Evolutionary conservation across 805 yeast species (phyloP), one percentile per base, ranked within the genome.

Genomic region (Zygosaccharomyces gambellarensis): DNA sequence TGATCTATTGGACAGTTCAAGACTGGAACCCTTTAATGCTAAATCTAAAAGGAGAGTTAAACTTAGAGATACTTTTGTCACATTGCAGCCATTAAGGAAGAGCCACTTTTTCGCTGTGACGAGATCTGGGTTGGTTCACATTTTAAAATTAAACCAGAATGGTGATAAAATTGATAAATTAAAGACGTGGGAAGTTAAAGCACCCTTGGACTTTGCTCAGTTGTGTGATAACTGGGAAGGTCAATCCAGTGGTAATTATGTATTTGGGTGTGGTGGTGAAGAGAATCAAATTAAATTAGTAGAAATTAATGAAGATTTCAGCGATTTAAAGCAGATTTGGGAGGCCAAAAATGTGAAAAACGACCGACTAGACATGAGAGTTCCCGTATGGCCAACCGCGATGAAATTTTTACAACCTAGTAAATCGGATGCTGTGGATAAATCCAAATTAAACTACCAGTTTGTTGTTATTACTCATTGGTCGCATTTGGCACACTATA

Each of bases 221-320:
- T 77, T 60, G 63, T 59, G 63, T 40, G 71, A 67, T 67, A 10
- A 64, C 58, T 83, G 82, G 3, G 59, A 64, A 12, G 74, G 71
- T 19, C 63, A 65, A 6, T 78, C 79, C 2, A 34, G 39, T 1
- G 42, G 43, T 9, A 43, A 46, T 21, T 40, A 48, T 21, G 64
- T 82, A 1, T 80, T 86, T 66, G 96, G 94, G 1, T 79, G 73
- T 59, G 97, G 97, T 31, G 99, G 98, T 27, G 80, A 87, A 61
- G 95, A 90, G 58, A 81, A 81, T 51, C 46, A 65, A n/a, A 64
- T 67, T 17, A 66, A 67, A 45, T 61, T 63, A 29, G 57, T 60
- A 5, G 59, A 61, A 36, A 36, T 60, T 11, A 52, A 57, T 3
- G 59, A 65, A 5, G 56, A 54, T 39, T 60, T 52, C 19, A 56